A percentile compares a stretch with the other conserved stretches of the same genome.
phyloP scores from a whole-genome alignment of 2,329 filamentous ascomycete genomes.

The Penicillium paneum region DNA sequence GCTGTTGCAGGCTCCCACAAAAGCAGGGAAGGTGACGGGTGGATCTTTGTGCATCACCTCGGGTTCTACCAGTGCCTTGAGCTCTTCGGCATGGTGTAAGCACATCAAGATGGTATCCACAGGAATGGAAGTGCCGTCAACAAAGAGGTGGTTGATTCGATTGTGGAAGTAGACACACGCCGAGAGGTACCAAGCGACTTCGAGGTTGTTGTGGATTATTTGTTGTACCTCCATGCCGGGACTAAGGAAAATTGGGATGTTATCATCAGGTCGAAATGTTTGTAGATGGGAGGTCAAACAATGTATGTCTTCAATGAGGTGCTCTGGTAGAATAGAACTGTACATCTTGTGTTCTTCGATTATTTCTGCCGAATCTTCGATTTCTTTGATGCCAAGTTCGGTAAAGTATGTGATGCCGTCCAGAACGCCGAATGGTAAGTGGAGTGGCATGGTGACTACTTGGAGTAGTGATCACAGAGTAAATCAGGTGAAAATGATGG shows the following conservation, averaged over 20 bases:
- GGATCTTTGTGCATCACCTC: not conserved
- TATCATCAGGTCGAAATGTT: not conserved
- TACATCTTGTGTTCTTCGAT: not conserved
- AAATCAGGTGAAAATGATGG: not conserved
- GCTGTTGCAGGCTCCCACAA: not conserved
- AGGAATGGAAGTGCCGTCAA: too few relatives aligned
- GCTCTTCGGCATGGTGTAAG: not conserved
- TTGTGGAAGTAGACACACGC: not conserved
- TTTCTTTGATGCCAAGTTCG: not conserved
- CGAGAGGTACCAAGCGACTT: not conserved
- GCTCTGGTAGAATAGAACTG: fast-evolving
- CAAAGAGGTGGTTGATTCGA: not conserved
- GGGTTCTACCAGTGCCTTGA: not conserved
- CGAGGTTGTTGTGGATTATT: not conserved
- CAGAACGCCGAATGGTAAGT: not conserved
- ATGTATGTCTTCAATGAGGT: not conserved
- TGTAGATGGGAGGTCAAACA: not conserved
- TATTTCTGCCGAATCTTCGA: not conserved
- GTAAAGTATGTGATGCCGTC: not conserved
- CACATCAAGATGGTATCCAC: not conserved
- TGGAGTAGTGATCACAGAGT: not conserved
- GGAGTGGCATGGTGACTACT: not conserved
- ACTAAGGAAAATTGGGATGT: not conserved
- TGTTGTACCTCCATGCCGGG: not conserved
- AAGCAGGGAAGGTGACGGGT: not conserved